A percentile compares a stretch with the other conserved stretches of the same genome.
phyloP scores from a whole-genome alignment of 768 basidiomycete genomes.

The Leccinum uliginosum region DNA sequence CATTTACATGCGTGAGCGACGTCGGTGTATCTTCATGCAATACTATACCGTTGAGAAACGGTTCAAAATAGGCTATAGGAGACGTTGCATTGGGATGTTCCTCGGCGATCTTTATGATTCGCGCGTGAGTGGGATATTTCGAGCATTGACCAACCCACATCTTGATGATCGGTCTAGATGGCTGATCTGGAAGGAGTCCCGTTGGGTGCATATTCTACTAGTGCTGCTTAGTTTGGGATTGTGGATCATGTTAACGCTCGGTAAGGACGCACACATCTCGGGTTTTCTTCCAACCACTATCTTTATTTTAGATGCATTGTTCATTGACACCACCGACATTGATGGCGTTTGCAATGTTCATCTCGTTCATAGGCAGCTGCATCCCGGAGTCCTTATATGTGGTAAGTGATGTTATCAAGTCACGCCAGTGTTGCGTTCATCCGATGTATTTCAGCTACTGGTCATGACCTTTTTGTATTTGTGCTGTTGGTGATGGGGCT shows the following conservation, averaged over 20 bases:
- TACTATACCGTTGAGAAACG: background rate
- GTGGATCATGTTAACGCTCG: constrained; percentile 11
- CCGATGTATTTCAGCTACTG: constrained; percentile 8
- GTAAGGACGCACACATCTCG: constrained; percentile 4
- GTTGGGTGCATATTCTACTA: constrained; percentile 10
- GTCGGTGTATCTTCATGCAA: too few species aligned
- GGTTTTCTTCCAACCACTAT: background rate
- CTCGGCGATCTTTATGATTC: constrained; percentile 22
- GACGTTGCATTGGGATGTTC: constrained; percentile 13
- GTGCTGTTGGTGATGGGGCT: constrained; percentile 15
- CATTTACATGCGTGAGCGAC: constrained; percentile 6
- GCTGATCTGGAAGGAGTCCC: constrained; percentile 24
- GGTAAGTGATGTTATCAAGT: constrained; percentile 6
- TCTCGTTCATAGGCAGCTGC: background rate
- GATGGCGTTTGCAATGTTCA: background rate
- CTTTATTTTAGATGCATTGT: constrained; percentile 4
- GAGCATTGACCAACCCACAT: background rate
- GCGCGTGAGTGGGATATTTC: constrained; percentile 15
- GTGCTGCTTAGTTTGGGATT: constrained; percentile 13
- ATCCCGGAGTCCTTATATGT: constrained; percentile 5
- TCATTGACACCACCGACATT: background rate
- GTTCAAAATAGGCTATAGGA: constrained; percentile 1
- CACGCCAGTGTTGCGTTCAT: background rate
- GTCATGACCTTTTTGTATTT: constrained; percentile 19
- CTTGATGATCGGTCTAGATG: constrained; percentile 12